Evolutionary conservation across 176 grass and related monocot genomes (phyloP).

Genomic region (Thalia dealbata): DNA sequence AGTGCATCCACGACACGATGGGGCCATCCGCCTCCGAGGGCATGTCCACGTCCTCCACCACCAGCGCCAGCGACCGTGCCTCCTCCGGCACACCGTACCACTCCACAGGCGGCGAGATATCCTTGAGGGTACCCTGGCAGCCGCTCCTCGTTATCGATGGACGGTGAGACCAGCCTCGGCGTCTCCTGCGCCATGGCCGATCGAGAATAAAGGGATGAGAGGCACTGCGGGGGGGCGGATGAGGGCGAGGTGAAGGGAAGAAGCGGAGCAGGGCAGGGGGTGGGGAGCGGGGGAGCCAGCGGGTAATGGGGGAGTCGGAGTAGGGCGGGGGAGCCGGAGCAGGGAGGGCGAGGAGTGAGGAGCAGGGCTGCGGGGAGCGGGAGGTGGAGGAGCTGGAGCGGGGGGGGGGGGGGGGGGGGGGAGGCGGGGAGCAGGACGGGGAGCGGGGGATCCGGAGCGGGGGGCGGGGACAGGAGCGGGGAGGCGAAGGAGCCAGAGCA

Average conservation of each 20-base stretch:
- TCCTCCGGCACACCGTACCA: constrained; percentile 91
- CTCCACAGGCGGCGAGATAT: constrained; percentile 77
- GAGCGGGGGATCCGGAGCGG: too few relatives aligned
- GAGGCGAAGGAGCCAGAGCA: too few relatives aligned
- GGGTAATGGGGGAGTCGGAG: too few relatives aligned
- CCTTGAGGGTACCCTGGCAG: constrained; percentile 70
- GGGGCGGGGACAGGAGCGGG: too few relatives aligned
- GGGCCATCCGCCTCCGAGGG: constrained; percentile 21
- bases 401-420: too few relatives aligned
- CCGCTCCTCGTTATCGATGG: constrained; percentile 40
- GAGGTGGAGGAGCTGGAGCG: too few relatives aligned
- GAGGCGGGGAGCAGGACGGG: too few relatives aligned
- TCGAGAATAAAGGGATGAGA: neutral
- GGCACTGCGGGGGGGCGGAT: neutral
- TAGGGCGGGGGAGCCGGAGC: too few relatives aligned
- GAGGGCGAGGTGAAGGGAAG: neutral
- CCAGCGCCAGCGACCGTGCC: constrained; percentile 46
- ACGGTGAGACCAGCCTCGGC: constrained; percentile 61
- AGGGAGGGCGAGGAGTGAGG: too few relatives aligned
- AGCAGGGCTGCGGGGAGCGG: too few relatives aligned
- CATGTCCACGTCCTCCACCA: constrained; percentile 62
- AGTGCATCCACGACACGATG: constrained; percentile 74
- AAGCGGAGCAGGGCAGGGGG: too few relatives aligned
- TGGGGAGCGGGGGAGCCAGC: too few relatives aligned
- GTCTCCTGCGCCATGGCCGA: constrained; percentile 39